phyloP scores from a whole-genome alignment of 2,329 filamentous ascomycete genomes.

The Trichoderma lentiforme region DNA sequence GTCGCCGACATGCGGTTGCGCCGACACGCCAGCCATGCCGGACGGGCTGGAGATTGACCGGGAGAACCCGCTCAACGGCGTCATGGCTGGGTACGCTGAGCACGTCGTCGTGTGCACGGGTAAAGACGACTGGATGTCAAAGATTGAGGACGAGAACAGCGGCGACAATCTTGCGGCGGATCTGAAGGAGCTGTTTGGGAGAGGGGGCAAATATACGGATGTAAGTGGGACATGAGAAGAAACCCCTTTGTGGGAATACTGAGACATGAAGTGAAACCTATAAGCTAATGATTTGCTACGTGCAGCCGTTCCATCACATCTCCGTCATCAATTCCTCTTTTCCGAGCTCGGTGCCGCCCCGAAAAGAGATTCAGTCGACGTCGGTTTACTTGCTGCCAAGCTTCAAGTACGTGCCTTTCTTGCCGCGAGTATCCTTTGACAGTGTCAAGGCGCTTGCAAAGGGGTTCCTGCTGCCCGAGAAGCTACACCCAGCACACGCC shows the following conservation, averaged over 20 bases:
- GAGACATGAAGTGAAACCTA: background rate
- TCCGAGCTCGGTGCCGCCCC: constrained; percentile 49
- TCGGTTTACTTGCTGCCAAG: constrained; percentile 77
- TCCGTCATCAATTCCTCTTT: constrained; percentile 76
- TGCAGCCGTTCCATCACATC: constrained; percentile 78
- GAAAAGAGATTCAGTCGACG: constrained; percentile 47
- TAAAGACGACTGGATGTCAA: constrained; percentile 73
- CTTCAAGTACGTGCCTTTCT: constrained; percentile 74
- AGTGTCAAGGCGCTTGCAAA: constrained; percentile 57
- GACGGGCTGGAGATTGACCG: constrained; percentile 71
- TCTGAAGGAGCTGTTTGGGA: constrained; percentile 66
- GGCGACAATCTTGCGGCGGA: constrained; percentile 66
- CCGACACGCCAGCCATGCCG: constrained; percentile 61
- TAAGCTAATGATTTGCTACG: background rate
- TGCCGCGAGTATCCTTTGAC: constrained; percentile 60
- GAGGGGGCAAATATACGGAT: constrained; percentile 64
- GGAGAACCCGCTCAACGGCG: constrained; percentile 66
- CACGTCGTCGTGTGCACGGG: constrained; percentile 84
- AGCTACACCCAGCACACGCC: constrained; percentile 60
- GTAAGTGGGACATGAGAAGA: constrained; percentile 41
- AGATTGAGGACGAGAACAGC: constrained; percentile 76
- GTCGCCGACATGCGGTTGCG: constrained; percentile 71
- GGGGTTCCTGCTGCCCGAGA: constrained; percentile 62
- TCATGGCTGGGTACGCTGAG: constrained; percentile 74
- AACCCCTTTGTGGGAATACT: background rate